These are phyloP conservation scores for Geosmithia morbida DNA, from an alignment of 2,329 filamentous ascomycete genomes.

Conservation along the genomic window DNA sequence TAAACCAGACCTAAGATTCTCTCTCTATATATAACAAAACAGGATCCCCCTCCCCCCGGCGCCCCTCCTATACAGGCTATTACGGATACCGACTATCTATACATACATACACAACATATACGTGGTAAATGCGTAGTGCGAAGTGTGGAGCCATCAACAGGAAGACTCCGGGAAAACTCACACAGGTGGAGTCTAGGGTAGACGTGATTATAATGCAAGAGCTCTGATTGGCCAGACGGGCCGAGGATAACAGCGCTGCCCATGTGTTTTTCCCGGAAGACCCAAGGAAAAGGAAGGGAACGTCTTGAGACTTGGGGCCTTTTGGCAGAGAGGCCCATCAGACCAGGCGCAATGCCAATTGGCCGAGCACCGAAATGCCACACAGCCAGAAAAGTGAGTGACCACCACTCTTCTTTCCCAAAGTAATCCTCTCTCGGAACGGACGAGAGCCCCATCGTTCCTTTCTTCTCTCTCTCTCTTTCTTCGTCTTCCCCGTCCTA, in stretches of 20 bases:
- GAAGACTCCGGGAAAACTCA: not conserved
- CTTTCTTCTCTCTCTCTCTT: too few relatives aligned
- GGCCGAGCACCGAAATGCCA: slow-evolving; percentile 7
- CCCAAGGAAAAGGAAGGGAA: not conserved
- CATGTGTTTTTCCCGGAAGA: not conserved
- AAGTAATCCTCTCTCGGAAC: not conserved
- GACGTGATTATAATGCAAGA: slow-evolving; percentile 3
- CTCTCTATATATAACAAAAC: too few relatives aligned
- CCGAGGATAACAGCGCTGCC: slow-evolving; percentile 12
- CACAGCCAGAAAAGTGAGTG: slow-evolving; percentile 10
- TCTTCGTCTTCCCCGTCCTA: too few relatives aligned
- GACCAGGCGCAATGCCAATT: too few relatives aligned
- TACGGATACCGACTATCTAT: too few relatives aligned
- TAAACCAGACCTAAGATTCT: too few relatives aligned
- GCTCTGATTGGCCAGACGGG: slow-evolving; percentile 17
- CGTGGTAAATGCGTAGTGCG: too few relatives aligned
- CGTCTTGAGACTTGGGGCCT: too few relatives aligned
- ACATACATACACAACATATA: too few relatives aligned
- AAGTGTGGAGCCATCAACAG: not conserved
- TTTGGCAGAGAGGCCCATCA: not conserved
- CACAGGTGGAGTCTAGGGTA: not conserved
- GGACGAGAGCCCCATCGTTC: too few relatives aligned
- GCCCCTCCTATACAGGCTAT: too few relatives aligned
- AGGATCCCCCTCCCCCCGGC: too few relatives aligned
- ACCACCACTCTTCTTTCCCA: slow-evolving; percentile 5